Percentiles rank a stretch among this genome's conserved stretches.
Evolutionary conservation across 257 asterid genomes (phyloP).

Genomic region (Nicotiana benthamiana): DNA sequence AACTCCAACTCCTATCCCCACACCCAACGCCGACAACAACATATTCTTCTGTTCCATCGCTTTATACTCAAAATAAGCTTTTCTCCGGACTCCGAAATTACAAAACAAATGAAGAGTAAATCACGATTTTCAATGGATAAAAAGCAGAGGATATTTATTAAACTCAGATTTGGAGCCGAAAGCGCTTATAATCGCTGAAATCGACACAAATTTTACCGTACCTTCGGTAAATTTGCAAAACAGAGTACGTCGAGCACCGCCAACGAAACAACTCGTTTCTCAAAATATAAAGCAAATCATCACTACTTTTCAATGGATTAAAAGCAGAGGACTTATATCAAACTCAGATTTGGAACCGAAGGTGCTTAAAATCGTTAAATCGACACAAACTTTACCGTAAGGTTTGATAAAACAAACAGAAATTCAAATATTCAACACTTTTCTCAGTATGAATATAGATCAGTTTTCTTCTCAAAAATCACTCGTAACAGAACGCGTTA

Average conservation of each 20-base stretch:
- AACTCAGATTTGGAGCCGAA: too few relatives aligned
- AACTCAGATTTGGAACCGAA: not conserved
- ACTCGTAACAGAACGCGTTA: not conserved
- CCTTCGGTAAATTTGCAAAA: not conserved
- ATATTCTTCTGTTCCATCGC: conserved; percentile 64
- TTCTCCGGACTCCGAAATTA: not conserved
- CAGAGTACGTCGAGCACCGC: not conserved
- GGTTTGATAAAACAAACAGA: not conserved
- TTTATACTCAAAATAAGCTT: not conserved
- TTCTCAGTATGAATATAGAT: not conserved
- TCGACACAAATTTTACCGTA: too few relatives aligned
- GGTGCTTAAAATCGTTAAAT: not conserved
- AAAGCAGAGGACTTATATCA: not conserved
- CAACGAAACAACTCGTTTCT: not conserved
- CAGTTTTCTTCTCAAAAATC: not conserved
- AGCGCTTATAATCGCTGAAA: too few relatives aligned
- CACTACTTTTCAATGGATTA: not conserved
- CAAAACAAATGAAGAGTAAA: too few relatives aligned
- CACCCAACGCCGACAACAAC: conserved; percentile 67
- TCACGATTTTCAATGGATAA: too few relatives aligned
- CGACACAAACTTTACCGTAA: not conserved
- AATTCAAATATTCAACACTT: not conserved
- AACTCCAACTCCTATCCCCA: conserved; percentile 73
- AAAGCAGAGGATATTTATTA: too few relatives aligned
- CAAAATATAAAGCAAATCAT: not conserved